Evolutionary conservation across 2,329 filamentous ascomycete species (phyloP), one percentile per base, ranked within the genome.

Genomic region (Clathrospora elynae): DNA sequence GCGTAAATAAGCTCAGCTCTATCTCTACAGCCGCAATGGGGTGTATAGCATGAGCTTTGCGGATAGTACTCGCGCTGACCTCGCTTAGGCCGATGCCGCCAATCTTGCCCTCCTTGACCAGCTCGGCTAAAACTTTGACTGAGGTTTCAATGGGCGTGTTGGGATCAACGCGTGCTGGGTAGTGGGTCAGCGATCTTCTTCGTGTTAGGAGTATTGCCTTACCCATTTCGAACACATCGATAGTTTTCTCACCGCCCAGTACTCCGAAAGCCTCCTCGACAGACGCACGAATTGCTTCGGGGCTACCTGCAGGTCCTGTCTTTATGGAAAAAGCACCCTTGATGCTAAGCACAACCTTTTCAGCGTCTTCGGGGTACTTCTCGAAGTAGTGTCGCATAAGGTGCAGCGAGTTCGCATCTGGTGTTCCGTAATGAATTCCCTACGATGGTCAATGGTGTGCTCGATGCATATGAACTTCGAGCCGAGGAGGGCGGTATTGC

Each of bases 11-110:
- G 8, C 73, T 77, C 39, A 83, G 66, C 55, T 84, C 80, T 28
- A 82, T 75, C 55, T 84, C 81, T 11, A 83, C 79, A 2, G 75
- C 74, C 3, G 72, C 71, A 34, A 83, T 75, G 12, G 76, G 78
- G 45, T 74, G 72, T 18, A 81, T 71, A 38, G 75, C 73, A 36
- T 72, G 66, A 26, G 73, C 76, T 24, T 71, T 63, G 23, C 71
- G 59, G 42, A 75, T 73, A 1, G 68, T 72, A n/a, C 66, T 53
- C 3, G 68, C 70, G 13, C 56, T 66, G 46, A 67, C 70, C 45
- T 75, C 73, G 13, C 57, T 66, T 35, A 75, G 51, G 4, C 56
- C 56, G 34, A 74, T 66, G 2, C 70, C 69, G 10, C 71, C 70
- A 9, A 75, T 48, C 54, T 73, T 57, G 12, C 59, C 59, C n/a